phyloP scores from a whole-genome alignment of 495 filamentous ascomycete genomes.

The Amphirosellinia nigrospora region DNA sequence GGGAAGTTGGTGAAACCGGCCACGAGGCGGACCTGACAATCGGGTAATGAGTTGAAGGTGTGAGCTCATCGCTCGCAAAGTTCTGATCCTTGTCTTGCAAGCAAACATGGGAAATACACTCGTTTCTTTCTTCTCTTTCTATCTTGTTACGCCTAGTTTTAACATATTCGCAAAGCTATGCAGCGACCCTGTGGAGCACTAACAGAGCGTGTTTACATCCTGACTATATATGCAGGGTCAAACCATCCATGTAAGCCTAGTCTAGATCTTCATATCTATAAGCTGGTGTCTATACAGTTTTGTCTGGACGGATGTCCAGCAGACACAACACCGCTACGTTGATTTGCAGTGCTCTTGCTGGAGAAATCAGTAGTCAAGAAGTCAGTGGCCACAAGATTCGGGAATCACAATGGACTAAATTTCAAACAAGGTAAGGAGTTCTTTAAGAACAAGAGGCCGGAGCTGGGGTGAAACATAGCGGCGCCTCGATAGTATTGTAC shows the following conservation, averaged over 20 bases:
- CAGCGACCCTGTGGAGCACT: not conserved
- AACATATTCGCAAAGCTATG: not conserved
- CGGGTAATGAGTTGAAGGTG: slow-evolving; percentile 1
- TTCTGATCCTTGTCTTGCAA: slow-evolving; percentile 1
- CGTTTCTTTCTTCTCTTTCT: not conserved
- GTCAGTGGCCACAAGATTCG: not conserved
- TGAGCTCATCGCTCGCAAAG: slow-evolving; percentile 17
- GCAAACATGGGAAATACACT: not conserved
- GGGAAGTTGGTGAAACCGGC: slow-evolving; percentile 10
- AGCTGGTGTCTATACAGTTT: not conserved
- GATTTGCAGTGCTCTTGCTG: not conserved
- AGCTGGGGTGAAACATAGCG: not conserved
- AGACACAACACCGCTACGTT: not conserved
- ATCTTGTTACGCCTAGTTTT: not conserved
- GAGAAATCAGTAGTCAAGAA: not conserved
- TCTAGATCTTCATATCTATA: not conserved
- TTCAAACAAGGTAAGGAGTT: not conserved
- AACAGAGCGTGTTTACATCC: not conserved
- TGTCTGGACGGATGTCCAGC: too few species aligned
- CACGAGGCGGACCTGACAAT: slow-evolving; percentile 19
- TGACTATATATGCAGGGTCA: not conserved
- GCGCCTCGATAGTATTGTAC: not conserved
- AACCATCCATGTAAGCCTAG: not conserved
- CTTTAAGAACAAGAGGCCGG: not conserved
- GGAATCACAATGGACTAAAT: not conserved